These are phyloP conservation scores for Tetrahymena malaccensis DNA, from an alignment of 73 alveolate genomes.

Conservation along the genomic window DNA sequence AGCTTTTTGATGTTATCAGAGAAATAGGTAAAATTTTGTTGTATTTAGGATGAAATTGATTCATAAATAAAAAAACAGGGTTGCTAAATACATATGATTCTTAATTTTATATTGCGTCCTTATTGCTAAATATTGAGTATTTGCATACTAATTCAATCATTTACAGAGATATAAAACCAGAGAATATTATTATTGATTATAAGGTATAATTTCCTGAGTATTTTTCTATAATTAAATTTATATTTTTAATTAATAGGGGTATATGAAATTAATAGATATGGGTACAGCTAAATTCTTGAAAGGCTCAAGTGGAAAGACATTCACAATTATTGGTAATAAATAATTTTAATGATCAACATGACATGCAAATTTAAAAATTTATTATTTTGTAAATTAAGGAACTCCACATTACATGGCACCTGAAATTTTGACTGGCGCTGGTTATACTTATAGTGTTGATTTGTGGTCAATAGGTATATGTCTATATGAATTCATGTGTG, in stretches of 20 bases:
- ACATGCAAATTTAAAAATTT: not conserved
- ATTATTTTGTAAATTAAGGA: not conserved
- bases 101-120: slow-evolving; percentile 46
- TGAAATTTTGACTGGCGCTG: slow-evolving; percentile 36
- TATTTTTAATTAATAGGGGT: slow-evolving; percentile 9
- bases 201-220: not conserved
- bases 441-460: slow-evolving; percentile 30
- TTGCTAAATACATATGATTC: slow-evolving; percentile 46
- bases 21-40: slow-evolving; percentile 1
- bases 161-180: slow-evolving; percentile 61
- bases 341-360: not conserved
- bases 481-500: slow-evolving; percentile 42
- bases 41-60: not conserved
- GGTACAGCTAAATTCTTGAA: slow-evolving; percentile 53
- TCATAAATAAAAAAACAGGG: not conserved
- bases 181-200: slow-evolving; percentile 51
- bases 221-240: not conserved
- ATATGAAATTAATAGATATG: slow-evolving; percentile 53
- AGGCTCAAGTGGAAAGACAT: slow-evolving; percentile 46
- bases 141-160: slow-evolving; percentile 48
- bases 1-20: slow-evolving; percentile 51
- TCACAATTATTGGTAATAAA: slow-evolving; percentile 50
- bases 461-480: slow-evolving; percentile 41
- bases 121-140: slow-evolving; percentile 43
- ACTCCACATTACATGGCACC: slow-evolving; percentile 58